Evolutionary conservation across 495 filamentous ascomycete species (phyloP), one percentile per base, ranked within the genome.

Genomic region (Bryoglossum gracile): DNA sequence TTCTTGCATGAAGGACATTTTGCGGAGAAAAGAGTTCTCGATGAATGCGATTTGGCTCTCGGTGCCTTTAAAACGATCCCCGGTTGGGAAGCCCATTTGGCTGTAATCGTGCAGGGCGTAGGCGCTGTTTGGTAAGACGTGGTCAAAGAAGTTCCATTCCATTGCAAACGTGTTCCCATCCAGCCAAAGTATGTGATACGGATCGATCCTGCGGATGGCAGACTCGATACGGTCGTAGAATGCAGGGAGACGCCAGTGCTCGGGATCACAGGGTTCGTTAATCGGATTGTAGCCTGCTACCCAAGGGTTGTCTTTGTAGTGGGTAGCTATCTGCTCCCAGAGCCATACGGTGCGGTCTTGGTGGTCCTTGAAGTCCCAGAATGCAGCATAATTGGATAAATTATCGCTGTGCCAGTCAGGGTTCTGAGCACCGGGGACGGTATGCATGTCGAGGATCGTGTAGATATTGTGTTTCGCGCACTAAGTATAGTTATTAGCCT

Each of bases 161-260:
- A 81, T 82, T 0, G 80, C 70, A 54, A 76, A 83, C 0, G 80
- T 84, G 57, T 84, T 84, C 2, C 80, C 78, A 54, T 84, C 81
- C 4, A 83, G 61, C 65, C 73, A 84, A 1, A 84, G 62, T 32
- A 83, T 81, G 55, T 83, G 81, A 19, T 82, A 56, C 0, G 75
- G 70, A 50, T 84, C 81, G 36, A 83, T 64, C 1, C 60, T 62
- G 1, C 79, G 74, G 48, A 84, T 78, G 0, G 69, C 73, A 26
- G 72, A 69, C 51, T 83, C 78, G 1, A 81, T 58, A 1, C 76
- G 71, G 11, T 71, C 59, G 53, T 84, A 83, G 59, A 75, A 84
- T 1, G 64, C 72, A 13, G 71, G 72, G 1, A 83, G 69, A 26
- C 71, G 65, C 23, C 69, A 58, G 52, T 81, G 75, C 38, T 76